phyloP scores from a whole-genome alignment of 78 protist genomes.

The Creolimax fragrantissima region DNA sequence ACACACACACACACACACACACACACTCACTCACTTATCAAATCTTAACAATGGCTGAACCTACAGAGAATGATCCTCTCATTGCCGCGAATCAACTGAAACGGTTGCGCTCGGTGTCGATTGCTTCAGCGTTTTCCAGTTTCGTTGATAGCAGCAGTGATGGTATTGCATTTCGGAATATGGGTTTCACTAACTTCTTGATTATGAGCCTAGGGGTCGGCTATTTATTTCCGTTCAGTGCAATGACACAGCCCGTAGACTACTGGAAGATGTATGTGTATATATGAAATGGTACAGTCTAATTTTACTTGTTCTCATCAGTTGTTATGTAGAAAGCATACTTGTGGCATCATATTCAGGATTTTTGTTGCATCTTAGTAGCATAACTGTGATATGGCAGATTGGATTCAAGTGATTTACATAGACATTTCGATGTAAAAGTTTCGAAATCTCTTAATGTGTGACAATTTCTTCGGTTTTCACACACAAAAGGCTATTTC shows the following conservation, averaged over 20 bases:
- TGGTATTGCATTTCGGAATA: neutral
- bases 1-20: neutral
- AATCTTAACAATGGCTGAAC: too few relatives aligned
- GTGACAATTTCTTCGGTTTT: too few relatives aligned
- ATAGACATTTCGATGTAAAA: too few relatives aligned
- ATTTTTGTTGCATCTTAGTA: too few relatives aligned
- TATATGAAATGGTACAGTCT: neutral
- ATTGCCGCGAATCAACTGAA: too few relatives aligned
- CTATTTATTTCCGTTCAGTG: neutral
- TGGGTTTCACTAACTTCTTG: neutral
- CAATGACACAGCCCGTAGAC: constrained; percentile 7
- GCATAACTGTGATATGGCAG: too few relatives aligned
- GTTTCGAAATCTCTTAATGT: too few relatives aligned
- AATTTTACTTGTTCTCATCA: too few relatives aligned
- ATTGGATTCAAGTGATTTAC: too few relatives aligned
- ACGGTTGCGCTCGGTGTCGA: neutral
- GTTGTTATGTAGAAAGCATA: too few relatives aligned
- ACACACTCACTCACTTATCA: neutral
- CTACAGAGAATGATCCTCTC: too few relatives aligned
- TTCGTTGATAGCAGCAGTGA: neutral
- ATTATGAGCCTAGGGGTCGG: neutral
- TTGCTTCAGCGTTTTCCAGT: neutral
- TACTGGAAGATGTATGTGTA: neutral
- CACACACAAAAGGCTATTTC: neutral
- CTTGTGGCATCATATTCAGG: too few relatives aligned